A percentile compares a stretch with the other conserved stretches of the same genome.
Evolutionary conservation across 2,329 filamentous ascomycete genomes (phyloP).

Genomic region (Phyllosticta citrichinensis): DNA sequence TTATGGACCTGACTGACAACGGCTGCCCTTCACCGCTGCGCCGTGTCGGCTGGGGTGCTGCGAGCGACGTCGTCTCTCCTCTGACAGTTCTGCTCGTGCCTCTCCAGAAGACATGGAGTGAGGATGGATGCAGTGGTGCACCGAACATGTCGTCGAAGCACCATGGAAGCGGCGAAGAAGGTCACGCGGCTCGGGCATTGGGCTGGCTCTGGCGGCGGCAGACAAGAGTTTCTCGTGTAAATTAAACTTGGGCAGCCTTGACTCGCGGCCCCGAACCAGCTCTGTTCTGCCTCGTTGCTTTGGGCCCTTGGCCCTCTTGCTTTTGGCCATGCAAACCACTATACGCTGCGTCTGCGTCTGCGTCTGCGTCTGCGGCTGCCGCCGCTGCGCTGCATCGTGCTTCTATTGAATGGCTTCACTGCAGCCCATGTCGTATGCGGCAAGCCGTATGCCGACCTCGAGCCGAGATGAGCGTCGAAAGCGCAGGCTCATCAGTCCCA

Average conservation of each 20-base stretch:
- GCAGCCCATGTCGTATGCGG: not conserved
- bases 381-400: not conserved
- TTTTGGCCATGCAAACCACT: not conserved
- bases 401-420: not conserved
- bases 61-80: too few relatives aligned
- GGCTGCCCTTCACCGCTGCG: constrained; percentile 13
- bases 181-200: constrained; percentile 13
- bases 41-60: not conserved
- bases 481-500: not conserved
- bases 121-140: constrained; percentile 15
- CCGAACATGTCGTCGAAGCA: constrained; percentile 28
- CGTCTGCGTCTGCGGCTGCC: not conserved
- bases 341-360: not conserved
- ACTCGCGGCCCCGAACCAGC: constrained; percentile 1
- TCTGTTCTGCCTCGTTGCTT: not conserved
- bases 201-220: not conserved
- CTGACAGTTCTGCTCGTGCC: too few relatives aligned
- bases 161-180: constrained; percentile 13
- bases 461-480: not conserved
- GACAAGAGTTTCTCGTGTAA: not conserved
- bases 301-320: not conserved
- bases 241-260: constrained; percentile 6
- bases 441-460: not conserved
- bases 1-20: constrained; percentile 14
- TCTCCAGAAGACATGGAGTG: not conserved